Evolutionary conservation across 352 stramenopile genomes (phyloP).

Genomic region (Paralagenidium karlingii): DNA sequence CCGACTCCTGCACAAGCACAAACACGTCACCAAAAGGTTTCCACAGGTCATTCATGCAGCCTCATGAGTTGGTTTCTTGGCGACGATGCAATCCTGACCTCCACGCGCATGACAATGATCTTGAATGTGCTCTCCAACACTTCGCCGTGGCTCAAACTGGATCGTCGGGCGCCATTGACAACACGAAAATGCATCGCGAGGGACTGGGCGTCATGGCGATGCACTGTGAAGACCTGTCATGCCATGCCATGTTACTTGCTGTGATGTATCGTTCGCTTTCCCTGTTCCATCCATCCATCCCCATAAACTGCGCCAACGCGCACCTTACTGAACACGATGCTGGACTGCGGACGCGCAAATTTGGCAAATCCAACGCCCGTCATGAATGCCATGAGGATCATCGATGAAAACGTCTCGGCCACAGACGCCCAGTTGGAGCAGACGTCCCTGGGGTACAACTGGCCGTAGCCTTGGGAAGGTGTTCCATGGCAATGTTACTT

Average conservation of each 20-base stretch:
- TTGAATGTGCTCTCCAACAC: slow-evolving; percentile 47
- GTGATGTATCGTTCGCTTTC: no score
- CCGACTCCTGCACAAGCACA: slow-evolving; percentile 16
- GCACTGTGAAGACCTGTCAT: slow-evolving; percentile 27
- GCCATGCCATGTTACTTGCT: no score
- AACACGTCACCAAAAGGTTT: no score
- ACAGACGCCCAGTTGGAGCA: slow-evolving; percentile 38
- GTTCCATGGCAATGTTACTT: background rate
- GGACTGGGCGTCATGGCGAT: slow-evolving; percentile 6
- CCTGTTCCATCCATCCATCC: no score
- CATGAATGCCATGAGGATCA: slow-evolving; percentile 43
- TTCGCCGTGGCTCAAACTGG: slow-evolving; percentile 23
- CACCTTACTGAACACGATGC: slow-evolving; percentile 35
- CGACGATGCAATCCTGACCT: slow-evolving; percentile 12
- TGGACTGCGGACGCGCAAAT: slow-evolving; percentile 30
- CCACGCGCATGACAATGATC: slow-evolving; percentile 45
- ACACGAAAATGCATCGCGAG: slow-evolving; percentile 45
- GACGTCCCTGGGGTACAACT: slow-evolving; percentile 24
- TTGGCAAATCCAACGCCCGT: slow-evolving; percentile 54
- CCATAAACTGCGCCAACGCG: no score
- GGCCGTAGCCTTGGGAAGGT: slow-evolving; percentile 19
- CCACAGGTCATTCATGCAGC: no score
- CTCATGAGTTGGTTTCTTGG: background rate
- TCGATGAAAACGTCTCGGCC: slow-evolving; percentile 37
- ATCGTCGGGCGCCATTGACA: slow-evolving; percentile 31